Base-by-base conservation (phyloP, 352 stramenopile genomes). In the Phytophthora crassamura region DNA sequence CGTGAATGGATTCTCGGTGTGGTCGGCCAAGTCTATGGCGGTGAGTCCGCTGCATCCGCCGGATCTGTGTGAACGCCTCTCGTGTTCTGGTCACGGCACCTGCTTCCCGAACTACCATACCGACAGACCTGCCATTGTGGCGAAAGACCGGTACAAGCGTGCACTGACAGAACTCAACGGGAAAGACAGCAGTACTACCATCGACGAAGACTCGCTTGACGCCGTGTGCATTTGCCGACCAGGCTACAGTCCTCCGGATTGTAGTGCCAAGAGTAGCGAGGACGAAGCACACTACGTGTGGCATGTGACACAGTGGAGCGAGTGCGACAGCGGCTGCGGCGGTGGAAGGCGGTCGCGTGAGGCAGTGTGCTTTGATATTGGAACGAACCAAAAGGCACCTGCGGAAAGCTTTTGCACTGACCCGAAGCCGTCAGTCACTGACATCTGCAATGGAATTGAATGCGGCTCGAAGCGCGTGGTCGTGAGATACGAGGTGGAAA, bases 361-460 rank as follows among this genome's bases (percentile, higher is more conserved):
- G 5, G 82, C 68, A 9, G 64, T 59, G 8, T 92, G 84, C 49
- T 69, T 69, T 28, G 73, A 88, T 16, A 40, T 77, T 1, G 20
- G 49, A 6, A 67, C 58, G 0, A 68, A 83, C 18, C 52, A 66
- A 28, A 38, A 60, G 3, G 72, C 78, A 2, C 40, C 61, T 1
- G 54, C 58, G 6, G 78, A 83, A 1, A 15, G 52, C 4, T 32
- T 75, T 14, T 91, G 82, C 15, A 33, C 59, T 0, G 65, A 59
- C 0, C 12, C 73, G 33, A 88, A 87, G 41, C 83, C 83, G 4
- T 80, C 80, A 30, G 62, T 84, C 18, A 77, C 81, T 15, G 79
- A 75, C 9, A 90, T 91, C 22, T 91, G 83, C 75, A 91, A 91
- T 40, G 76, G 83, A 34, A 89, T 92, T 68, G 82, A 90, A 45